phyloP scores from a whole-genome alignment of 1,284 basidiomycete genomes.

The Pyrrhoderma lamaoense region DNA sequence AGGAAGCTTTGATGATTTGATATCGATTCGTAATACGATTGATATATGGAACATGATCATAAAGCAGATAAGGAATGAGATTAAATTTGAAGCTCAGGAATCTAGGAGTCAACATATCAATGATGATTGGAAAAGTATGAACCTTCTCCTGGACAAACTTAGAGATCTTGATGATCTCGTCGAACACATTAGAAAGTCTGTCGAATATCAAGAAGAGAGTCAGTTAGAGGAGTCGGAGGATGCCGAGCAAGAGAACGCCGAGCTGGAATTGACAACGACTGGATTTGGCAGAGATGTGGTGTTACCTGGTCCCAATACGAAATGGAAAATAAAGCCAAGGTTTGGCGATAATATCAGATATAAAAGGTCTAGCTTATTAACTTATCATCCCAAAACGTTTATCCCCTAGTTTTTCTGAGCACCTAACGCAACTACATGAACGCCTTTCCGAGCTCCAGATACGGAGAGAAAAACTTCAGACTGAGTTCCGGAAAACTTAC shows the following conservation, averaged over 20 bases:
- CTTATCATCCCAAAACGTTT: background rate
- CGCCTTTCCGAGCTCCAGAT: constrained; percentile 39
- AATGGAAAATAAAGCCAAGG: constrained; percentile 70
- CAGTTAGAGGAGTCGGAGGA: constrained; percentile 22
- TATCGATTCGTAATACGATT: constrained; percentile 56
- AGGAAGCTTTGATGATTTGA: constrained; percentile 62
- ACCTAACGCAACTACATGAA: constrained; percentile 48
- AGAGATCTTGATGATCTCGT: constrained; percentile 50
- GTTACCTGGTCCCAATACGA: constrained; percentile 20
- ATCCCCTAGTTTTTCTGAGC: constrained; percentile 56
- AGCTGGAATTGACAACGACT: constrained; percentile 1
- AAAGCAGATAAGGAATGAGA: constrained; percentile 48
- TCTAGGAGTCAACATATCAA: constrained; percentile 22
- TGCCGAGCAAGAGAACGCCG: constrained; percentile 15
- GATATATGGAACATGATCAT: constrained; percentile 48
- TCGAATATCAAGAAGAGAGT: constrained; percentile 31
- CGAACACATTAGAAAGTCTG: constrained; percentile 48
- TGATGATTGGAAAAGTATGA: constrained; percentile 46
- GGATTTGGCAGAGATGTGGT: background rate
- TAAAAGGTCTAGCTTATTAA: no score
- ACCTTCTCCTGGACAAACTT: constrained; percentile 51
- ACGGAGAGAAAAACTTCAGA: constrained; percentile 47
- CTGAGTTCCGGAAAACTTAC: constrained; percentile 44
- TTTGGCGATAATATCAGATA: no score
- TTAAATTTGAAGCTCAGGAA: constrained; percentile 41